Evolutionary conservation across 1,284 basidiomycete genomes (phyloP).

Genomic region (Leccinum solheimii): DNA sequence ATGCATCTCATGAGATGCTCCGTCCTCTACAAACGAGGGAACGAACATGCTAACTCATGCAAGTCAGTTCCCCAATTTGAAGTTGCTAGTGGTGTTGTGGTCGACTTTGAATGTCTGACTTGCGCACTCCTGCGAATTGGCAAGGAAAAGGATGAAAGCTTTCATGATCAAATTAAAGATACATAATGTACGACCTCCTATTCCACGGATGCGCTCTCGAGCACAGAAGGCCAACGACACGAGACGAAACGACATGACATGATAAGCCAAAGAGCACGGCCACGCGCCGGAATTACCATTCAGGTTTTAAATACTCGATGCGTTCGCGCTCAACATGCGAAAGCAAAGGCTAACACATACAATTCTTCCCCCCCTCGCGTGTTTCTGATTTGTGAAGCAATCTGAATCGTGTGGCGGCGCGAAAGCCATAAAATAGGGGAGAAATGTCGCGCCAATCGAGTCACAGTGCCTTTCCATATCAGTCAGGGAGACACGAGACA

Average conservation of each 20-base stretch:
- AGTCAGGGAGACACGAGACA: not conserved
- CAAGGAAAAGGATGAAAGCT: not conserved
- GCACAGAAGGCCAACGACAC: not conserved
- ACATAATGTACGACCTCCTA: not conserved
- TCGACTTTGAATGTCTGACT: not conserved
- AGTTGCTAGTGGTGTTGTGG: not conserved
- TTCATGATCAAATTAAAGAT: no score
- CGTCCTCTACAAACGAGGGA: not conserved
- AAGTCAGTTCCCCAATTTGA: not conserved
- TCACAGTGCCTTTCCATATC: slow-evolving; percentile 88
- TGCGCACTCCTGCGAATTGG: not conserved
- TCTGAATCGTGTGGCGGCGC: slow-evolving; percentile 96
- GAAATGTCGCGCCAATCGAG: slow-evolving; percentile 98
- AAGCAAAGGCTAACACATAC: slow-evolving; percentile 45
- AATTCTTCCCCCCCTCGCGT: slow-evolving; percentile 86
- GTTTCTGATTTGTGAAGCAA: slow-evolving; percentile 84
- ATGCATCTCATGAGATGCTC: not conserved
- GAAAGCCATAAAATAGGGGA: slow-evolving; percentile 73
- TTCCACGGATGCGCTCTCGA: not conserved
- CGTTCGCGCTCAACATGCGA: slow-evolving; percentile 75
- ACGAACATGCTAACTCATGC: not conserved
- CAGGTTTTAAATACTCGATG: slow-evolving; percentile 40
- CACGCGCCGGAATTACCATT: slow-evolving; percentile 33
- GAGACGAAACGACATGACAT: not conserved
- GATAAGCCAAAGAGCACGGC: not conserved